These are phyloP conservation scores for Daphne laureola DNA, from an alignment of 441 rosid species.

Conservation along the genomic window DNA sequence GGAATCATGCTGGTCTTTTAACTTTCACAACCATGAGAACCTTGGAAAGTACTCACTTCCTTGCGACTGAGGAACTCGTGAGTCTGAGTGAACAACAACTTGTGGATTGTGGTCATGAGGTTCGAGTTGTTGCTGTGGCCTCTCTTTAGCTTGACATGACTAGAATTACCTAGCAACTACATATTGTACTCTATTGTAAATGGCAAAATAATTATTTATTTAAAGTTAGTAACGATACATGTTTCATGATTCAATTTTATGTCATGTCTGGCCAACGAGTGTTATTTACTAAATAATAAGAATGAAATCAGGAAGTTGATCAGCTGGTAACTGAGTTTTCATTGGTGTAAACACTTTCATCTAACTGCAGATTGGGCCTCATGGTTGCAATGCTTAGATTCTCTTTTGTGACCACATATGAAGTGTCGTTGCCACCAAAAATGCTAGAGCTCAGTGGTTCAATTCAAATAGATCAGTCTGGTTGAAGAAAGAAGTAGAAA, in stretches of 20 bases:
- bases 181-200: too few relatives aligned
- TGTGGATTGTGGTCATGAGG: conserved; percentile 99
- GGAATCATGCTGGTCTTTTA: conserved; percentile 98
- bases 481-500: conserved; percentile 48
- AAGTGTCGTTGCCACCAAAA: conserved; percentile 71
- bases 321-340: too few relatives aligned
- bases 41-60: conserved; percentile 80
- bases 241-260: too few relatives aligned
- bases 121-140: conserved; percentile 12
- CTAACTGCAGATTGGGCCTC: too few relatives aligned
- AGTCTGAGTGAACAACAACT: conserved; percentile 99
- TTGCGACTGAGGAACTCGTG: conserved; percentile 76
- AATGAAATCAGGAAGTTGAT: too few relatives aligned
- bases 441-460: conserved; percentile 54
- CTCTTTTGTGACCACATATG: conserved; percentile 64
- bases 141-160: not conserved
- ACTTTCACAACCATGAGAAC: conserved; percentile 95
- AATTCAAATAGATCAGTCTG: conserved; percentile 42
- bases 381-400: conserved; percentile 85
- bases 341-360: too few relatives aligned
- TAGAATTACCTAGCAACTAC: too few relatives aligned
- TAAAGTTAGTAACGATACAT: too few relatives aligned
- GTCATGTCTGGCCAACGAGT: too few relatives aligned
- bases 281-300: too few relatives aligned
- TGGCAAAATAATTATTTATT: too few relatives aligned